A percentile compares a stretch with the other conserved stretches of the same genome.
Conservation (phyloP, 202 grass and related monocot species). For the Eragrostis tef region DNA sequence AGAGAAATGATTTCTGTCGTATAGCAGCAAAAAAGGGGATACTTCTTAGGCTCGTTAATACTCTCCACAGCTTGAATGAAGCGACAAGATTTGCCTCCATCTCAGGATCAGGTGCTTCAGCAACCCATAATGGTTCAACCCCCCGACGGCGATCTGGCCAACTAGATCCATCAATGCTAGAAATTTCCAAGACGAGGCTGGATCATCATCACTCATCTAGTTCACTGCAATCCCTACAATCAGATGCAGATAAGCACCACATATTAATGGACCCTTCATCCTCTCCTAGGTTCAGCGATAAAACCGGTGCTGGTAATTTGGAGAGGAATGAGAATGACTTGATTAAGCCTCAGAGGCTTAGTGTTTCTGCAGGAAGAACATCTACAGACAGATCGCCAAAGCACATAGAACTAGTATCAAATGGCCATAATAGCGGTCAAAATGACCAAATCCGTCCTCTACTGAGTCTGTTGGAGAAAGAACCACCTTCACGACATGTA, state of each 20-base stretch:
- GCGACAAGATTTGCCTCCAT: slow-evolving; percentile 82
- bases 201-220: slow-evolving; percentile 68
- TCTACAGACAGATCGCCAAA: slow-evolving; percentile 82
- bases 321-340: slow-evolving; percentile 65
- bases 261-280: slow-evolving; percentile 51
- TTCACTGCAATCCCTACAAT: slow-evolving; percentile 62
- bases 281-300: slow-evolving; percentile 60
- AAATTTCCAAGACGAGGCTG: slow-evolving; percentile 62
- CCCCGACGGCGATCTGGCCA: slow-evolving; percentile 76
- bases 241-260: slow-evolving; percentile 64
- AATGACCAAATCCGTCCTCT: slow-evolving; percentile 89
- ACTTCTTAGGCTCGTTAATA: slow-evolving; percentile 86
- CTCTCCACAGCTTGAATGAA: slow-evolving; percentile 96
- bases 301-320: slow-evolving; percentile 52
- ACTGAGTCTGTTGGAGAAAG: slow-evolving; percentile 94
- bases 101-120: slow-evolving; percentile 67
- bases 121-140: slow-evolving; percentile 77
- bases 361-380: slow-evolving; percentile 66
- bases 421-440: slow-evolving; percentile 60
- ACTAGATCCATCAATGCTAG: slow-evolving; percentile 64
- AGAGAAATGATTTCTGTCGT: slow-evolving; percentile 88
- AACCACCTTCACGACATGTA: slow-evolving; percentile 91
- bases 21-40: slow-evolving; percentile 97
- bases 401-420: slow-evolving; percentile 74
- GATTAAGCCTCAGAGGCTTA: slow-evolving; percentile 58